These are phyloP conservation scores for Glycyrrhiza uralensis DNA, from an alignment of 306 rosid genomes.

Conservation along the genomic window DNA sequence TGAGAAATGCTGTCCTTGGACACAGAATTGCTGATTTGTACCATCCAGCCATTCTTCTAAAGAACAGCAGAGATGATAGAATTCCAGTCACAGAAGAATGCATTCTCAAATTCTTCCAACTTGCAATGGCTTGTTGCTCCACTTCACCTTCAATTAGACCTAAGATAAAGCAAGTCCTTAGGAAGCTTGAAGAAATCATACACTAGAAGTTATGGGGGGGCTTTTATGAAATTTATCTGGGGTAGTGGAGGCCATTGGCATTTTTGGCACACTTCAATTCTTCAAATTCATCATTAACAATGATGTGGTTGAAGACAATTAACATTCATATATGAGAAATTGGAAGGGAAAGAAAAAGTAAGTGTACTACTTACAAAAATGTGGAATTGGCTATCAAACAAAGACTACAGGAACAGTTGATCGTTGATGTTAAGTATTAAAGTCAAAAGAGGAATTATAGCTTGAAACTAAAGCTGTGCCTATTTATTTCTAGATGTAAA, in stretches of 20 bases:
- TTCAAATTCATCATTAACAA: slow-evolving; percentile 30
- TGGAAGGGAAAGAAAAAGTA: background rate
- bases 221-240: slow-evolving; percentile 4
- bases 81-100: slow-evolving; percentile 47
- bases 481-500: slow-evolving; percentile 21
- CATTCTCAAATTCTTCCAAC: slow-evolving; percentile 69
- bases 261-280: slow-evolving; percentile 12
- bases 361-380: slow-evolving; percentile 18
- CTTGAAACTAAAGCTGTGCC: slow-evolving; percentile 29
- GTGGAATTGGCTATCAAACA: slow-evolving; percentile 32
- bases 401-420: slow-evolving; percentile 26
- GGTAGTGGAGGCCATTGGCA: slow-evolving; percentile 11
- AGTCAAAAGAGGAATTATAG: slow-evolving; percentile 33
- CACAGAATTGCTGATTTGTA: slow-evolving; percentile 71
- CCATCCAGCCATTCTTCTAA: slow-evolving; percentile 70
- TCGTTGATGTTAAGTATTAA: slow-evolving; percentile 28
- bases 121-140: slow-evolving; percentile 85
- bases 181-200: slow-evolving; percentile 76
- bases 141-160: slow-evolving; percentile 85
- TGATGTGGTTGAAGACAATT: slow-evolving; percentile 30
- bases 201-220: slow-evolving; percentile 24
- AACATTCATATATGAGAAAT: slow-evolving; percentile 30
- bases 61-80: slow-evolving; percentile 31
- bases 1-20: slow-evolving; percentile 75
- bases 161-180: slow-evolving; percentile 59